Evolutionary conservation across 495 filamentous ascomycete species (phyloP).

Genomic region (Tuber brumale): DNA sequence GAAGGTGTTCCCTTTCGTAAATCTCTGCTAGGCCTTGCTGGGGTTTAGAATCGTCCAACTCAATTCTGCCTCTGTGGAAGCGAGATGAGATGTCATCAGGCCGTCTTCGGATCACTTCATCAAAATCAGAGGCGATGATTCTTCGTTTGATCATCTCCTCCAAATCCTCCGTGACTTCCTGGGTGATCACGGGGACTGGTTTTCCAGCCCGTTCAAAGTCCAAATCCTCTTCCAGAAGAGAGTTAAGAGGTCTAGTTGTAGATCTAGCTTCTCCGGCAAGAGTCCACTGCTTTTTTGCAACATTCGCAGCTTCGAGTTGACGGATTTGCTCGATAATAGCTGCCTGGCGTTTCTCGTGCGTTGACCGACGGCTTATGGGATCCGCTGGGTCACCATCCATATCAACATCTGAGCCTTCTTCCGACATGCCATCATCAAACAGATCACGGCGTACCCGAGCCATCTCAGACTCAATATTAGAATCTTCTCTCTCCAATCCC

Average conservation of each 20-base stretch:
- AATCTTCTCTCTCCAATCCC: conserved; percentile 13
- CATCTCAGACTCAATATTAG: conserved; percentile 69
- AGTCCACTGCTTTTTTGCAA: conserved; percentile 88
- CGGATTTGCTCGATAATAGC: conserved; percentile 84
- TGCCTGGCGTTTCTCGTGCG: conserved; percentile 79
- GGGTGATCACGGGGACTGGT: conserved; percentile 86
- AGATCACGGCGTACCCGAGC: conserved; percentile 82
- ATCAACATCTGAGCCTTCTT: conserved; percentile 28
- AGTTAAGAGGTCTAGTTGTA: conserved; percentile 75
- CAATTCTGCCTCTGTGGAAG: conserved; percentile 60
- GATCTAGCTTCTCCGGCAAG: conserved; percentile 83
- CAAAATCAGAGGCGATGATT: conserved; percentile 84
- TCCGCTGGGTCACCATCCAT: conserved; percentile 52
- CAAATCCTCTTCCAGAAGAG: conserved; percentile 86
- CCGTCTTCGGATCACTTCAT: conserved; percentile 79
- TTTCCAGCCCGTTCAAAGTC: conserved; percentile 96
- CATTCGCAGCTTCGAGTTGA: conserved; percentile 75
- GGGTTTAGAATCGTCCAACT: conserved; percentile 80
- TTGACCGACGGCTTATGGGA: conserved; percentile 57
- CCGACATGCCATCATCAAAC: conserved; percentile 62
- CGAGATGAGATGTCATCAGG: conserved; percentile 58
- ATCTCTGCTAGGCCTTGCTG: conserved; percentile 82
- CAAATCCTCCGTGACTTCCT: conserved; percentile 86
- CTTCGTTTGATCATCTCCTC: conserved; percentile 91
- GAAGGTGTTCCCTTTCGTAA: conserved; percentile 87